These are phyloP conservation scores for Candida saitoana DNA, from an alignment of 805 yeast genomes.

Conservation along the genomic window DNA sequence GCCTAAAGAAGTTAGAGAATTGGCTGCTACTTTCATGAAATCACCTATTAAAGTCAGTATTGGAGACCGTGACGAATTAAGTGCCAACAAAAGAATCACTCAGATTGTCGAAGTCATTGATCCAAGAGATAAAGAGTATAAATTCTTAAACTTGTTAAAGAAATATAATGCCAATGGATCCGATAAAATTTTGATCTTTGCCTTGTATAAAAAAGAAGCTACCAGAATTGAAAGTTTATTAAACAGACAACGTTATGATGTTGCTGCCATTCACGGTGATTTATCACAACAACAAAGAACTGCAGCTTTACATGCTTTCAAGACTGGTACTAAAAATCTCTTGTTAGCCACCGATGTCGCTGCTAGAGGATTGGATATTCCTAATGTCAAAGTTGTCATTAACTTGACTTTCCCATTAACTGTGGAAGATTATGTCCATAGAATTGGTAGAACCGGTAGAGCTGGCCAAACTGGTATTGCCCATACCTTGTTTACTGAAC, in stretches of 20 bases:
- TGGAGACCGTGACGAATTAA: constrained; percentile 90
- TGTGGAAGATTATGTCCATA: constrained; percentile 93
- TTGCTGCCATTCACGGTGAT: constrained; percentile 96
- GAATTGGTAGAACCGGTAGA: constrained; percentile 97
- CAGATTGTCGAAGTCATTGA: constrained; percentile 88
- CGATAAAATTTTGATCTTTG: constrained; percentile 88
- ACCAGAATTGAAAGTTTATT: constrained; percentile 79
- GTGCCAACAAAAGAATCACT: constrained; percentile 90
- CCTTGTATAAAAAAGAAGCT: constrained; percentile 95
- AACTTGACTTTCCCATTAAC: constrained; percentile 95
- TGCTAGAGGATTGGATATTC: constrained; percentile 96
- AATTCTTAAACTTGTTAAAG: constrained; percentile 64
- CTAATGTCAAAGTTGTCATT: constrained; percentile 92
- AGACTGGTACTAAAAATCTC: constrained; percentile 68
- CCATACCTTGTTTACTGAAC: constrained; percentile 92
- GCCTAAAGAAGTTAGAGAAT: constrained; percentile 97
- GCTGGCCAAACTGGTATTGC: constrained; percentile 96
- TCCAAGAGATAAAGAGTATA: constrained; percentile 75
- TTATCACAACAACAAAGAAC: constrained; percentile 90
- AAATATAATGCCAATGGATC: constrained; percentile 66
- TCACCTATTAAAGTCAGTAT: constrained; percentile 84
- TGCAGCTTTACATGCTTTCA: constrained; percentile 78
- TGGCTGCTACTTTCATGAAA: constrained; percentile 82
- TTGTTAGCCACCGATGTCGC: constrained; percentile 97
- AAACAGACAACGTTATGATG: constrained; percentile 66